A percentile compares a stretch with the other conserved stretches of the same genome.
Evolutionary conservation across 1,284 basidiomycete genomes (phyloP).

Genomic region (Somion occarium): DNA sequence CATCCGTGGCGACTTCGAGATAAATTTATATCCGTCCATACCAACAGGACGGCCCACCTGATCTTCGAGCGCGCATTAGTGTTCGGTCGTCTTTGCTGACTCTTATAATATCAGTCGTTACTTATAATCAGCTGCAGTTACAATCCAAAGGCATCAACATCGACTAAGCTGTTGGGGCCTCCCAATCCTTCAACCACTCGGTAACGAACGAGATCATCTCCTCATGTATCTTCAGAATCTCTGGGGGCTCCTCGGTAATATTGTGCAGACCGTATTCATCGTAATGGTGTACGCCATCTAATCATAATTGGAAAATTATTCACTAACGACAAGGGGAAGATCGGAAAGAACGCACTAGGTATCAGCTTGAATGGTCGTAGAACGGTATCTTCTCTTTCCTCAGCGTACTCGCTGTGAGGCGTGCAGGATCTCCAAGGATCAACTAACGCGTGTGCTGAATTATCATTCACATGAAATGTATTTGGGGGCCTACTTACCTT

Average conservation of each 20-base stretch:
- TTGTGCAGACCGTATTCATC: conserved; percentile 83
- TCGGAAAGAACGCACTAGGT: conserved; percentile 47
- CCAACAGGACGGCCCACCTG: no score
- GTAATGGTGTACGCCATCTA: conserved; percentile 86
- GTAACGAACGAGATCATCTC: conserved; percentile 81
- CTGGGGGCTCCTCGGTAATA: conserved; percentile 62
- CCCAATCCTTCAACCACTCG: conserved; percentile 75
- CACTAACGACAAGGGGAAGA: not conserved
- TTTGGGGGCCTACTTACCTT: conserved; percentile 41
- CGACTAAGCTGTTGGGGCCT: conserved; percentile 12
- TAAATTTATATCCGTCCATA: no score
- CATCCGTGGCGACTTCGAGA: no score
- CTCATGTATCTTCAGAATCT: conserved; percentile 78
- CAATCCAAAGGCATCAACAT: no score
- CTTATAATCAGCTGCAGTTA: no score
- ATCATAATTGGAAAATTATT: conserved; percentile 2
- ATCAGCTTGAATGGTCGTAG: conserved; percentile 85
- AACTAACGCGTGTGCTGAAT: no score
- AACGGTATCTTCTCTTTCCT: conserved; percentile 65
- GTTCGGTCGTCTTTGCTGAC: no score
- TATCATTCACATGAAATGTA: conserved; percentile 5
- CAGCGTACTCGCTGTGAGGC: conserved; percentile 78
- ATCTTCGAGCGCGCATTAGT: no score
- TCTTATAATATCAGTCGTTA: no score
- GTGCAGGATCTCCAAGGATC: conserved; percentile 91